These are phyloP conservation scores for Inga oerstediana DNA, from an alignment of 306 rosid genomes.

Conservation along the genomic window DNA sequence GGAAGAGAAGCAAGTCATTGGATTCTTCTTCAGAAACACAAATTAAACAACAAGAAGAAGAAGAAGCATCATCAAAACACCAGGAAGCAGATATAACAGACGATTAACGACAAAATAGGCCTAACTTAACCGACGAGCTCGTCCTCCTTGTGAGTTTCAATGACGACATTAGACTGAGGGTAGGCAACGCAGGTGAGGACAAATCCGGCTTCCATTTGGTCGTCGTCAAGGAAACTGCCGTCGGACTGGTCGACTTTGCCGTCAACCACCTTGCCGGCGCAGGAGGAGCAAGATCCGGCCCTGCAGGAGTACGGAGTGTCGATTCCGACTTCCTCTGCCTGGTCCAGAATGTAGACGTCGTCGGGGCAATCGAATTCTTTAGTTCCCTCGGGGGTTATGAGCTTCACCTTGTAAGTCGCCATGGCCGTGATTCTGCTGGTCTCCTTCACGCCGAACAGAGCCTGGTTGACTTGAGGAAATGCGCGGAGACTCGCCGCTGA, in stretches of 20 bases:
- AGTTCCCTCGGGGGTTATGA: slow-evolving; percentile 66
- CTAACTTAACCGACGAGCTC: slow-evolving; percentile 49
- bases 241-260: slow-evolving; percentile 72
- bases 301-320: slow-evolving; percentile 91
- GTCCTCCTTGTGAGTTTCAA: slow-evolving; percentile 94
- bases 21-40: neutral
- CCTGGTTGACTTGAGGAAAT: slow-evolving; percentile 50
- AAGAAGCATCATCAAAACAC: neutral
- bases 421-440: slow-evolving; percentile 52
- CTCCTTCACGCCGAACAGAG: slow-evolving; percentile 53
- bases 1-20: neutral
- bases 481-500: slow-evolving; percentile 43
- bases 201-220: slow-evolving; percentile 41
- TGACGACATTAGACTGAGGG: slow-evolving; percentile 50
- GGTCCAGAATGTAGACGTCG: slow-evolving; percentile 66
- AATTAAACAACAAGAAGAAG: neutral
- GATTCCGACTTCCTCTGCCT: slow-evolving; percentile 58
- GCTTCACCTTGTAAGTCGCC: slow-evolving; percentile 67
- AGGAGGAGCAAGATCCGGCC: slow-evolving; percentile 88
- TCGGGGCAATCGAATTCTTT: slow-evolving; percentile 58
- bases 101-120: neutral
- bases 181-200: slow-evolving; percentile 85
- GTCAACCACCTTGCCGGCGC: slow-evolving; percentile 59
- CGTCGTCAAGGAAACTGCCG: slow-evolving; percentile 83
- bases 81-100: neutral